Percentiles rank a stretch among this genome's conserved stretches.
phyloP scores from a whole-genome alignment of 306 rosid species.

The Acacia melanoxylon region DNA sequence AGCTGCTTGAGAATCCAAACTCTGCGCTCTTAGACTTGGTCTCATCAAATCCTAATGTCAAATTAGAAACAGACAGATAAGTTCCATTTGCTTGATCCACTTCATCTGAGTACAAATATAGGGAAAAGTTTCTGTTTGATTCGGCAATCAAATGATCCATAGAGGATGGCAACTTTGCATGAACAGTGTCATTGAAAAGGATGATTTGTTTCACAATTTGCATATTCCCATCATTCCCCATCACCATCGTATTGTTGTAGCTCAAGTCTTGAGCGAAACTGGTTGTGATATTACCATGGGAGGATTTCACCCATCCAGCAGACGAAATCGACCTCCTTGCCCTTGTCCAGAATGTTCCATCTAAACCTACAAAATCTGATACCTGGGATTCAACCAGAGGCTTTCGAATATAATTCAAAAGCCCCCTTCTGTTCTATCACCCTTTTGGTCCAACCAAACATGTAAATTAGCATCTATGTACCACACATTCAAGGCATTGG shows the following conservation, averaged over 20 bases:
- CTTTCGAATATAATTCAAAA: constrained; percentile 37
- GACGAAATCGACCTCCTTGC: constrained; percentile 58
- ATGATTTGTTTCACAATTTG: constrained; percentile 68
- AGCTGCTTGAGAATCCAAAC: constrained; percentile 45
- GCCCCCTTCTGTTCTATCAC: constrained; percentile 59
- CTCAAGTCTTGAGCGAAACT: constrained; percentile 50
- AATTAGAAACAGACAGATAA: constrained; percentile 37
- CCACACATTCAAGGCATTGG: constrained; percentile 92
- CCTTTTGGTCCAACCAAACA: constrained; percentile 74
- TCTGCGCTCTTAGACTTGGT: constrained; percentile 31
- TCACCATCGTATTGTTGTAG: constrained; percentile 56
- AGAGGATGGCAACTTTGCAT: constrained; percentile 37
- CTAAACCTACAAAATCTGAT: constrained; percentile 54
- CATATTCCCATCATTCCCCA: constrained; percentile 49
- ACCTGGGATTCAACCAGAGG: constrained; percentile 53
- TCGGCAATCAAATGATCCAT: constrained; percentile 29
- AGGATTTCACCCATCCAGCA: constrained; percentile 75
- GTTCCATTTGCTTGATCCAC: constrained; percentile 38
- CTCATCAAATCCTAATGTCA: constrained; percentile 63
- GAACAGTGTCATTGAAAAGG: constrained; percentile 46
- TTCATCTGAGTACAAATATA: constrained; percentile 43
- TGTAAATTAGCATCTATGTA: constrained; percentile 84
- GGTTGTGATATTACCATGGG: constrained; percentile 70
- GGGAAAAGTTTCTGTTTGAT: constrained; percentile 47
- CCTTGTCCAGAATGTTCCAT: constrained; percentile 66